Base-by-base conservation (phyloP, 2,329 filamentous ascomycete species). In the Mycosphaerella sp. region DNA sequence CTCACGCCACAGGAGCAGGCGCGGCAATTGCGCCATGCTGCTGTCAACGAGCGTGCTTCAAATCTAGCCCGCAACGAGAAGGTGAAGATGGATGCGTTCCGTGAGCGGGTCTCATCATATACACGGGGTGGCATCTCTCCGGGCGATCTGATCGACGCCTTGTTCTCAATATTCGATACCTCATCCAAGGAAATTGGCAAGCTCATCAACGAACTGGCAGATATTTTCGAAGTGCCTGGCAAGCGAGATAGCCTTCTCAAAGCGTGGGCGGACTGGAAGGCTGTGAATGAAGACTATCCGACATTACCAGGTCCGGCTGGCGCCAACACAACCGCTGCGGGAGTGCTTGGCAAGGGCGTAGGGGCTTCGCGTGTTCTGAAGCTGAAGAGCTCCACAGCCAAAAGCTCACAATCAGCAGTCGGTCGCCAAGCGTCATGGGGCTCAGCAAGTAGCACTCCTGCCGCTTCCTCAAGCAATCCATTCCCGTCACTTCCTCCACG, bases 211-310 rank as follows among this genome's bases (percentile, higher is more conserved):
- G 93, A 98, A 68, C 80, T 96, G 2, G 87, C 92, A 4, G 92
- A 97, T 49, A 82, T 98, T 9, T 97, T 93, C 64, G 92, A 98
- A 63, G 86, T 95, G 62, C 79, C 85, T 47, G 68, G 71, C 14
- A 95, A 95, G 68, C 83, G 83, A 1, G 84, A 86, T 49, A 78
- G 76, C 0, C 74, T 98, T 2, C 80, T 90, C 26, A 86, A 86
- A 64, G 89, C 91, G 1, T 96, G 92, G 90, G 89, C 89, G 63
- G 88, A 95, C 71, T 96, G 92, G 89, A 88, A 89, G 45, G 90
- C 90, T 38, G 93, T 95, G 72, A 95, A 95, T 62, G 91, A 96
- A 71, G 91, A 96, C 69, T 97, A 96, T 63, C 92, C 92, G 0
- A 89, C 87, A 1, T 76, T 97, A 0, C 91, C 92, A 1, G 86